phyloP scores from a whole-genome alignment of 768 basidiomycete species.

The Phaeotremella skinneri region DNA sequence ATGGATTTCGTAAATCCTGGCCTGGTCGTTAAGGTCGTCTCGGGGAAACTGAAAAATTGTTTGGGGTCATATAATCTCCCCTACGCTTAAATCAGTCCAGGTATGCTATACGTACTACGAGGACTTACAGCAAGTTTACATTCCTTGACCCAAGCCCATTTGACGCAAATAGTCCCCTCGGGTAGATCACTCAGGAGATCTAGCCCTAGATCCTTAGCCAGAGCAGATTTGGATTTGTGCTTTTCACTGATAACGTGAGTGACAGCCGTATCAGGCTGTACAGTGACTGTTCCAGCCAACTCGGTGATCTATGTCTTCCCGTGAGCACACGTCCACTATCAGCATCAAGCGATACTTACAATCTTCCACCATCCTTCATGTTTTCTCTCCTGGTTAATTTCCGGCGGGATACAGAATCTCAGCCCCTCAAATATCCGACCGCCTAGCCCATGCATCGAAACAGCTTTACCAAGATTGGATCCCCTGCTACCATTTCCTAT shows the following conservation, averaged over 20 bases:
- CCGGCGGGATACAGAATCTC: slow-evolving; percentile 35
- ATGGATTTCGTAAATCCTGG: slow-evolving; percentile 12
- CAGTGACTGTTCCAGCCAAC: slow-evolving; percentile 29
- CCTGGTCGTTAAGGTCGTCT: slow-evolving; percentile 16
- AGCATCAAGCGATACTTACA: slow-evolving; percentile 18
- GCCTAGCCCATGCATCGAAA: slow-evolving; percentile 13
- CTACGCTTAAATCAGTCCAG: slow-evolving; percentile 13
- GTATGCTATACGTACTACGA: background rate
- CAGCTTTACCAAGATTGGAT: background rate
- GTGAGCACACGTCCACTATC: background rate
- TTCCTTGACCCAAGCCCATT: slow-evolving; percentile 36
- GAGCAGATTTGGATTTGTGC: slow-evolving; percentile 14
- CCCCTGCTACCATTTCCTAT: background rate
- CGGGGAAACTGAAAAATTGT: slow-evolving; percentile 33
- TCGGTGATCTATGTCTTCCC: slow-evolving; percentile 25
- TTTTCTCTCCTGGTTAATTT: slow-evolving; percentile 19
- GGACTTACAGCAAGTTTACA: slow-evolving; percentile 34
- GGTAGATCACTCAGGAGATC: slow-evolving; percentile 33
- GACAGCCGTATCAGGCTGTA: slow-evolving; percentile 40
- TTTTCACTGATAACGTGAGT: slow-evolving; percentile 40
- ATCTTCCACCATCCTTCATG: slow-evolving; percentile 33
- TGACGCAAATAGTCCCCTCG: slow-evolving; percentile 35
- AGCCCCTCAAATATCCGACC: slow-evolving; percentile 34
- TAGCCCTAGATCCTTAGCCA: slow-evolving; percentile 31
- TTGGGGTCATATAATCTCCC: slow-evolving; percentile 23